Percentiles rank a stretch among this genome's conserved stretches.
Evolutionary conservation across 2,329 filamentous ascomycete genomes (phyloP).

Genomic region (Alternaria gaisen): DNA sequence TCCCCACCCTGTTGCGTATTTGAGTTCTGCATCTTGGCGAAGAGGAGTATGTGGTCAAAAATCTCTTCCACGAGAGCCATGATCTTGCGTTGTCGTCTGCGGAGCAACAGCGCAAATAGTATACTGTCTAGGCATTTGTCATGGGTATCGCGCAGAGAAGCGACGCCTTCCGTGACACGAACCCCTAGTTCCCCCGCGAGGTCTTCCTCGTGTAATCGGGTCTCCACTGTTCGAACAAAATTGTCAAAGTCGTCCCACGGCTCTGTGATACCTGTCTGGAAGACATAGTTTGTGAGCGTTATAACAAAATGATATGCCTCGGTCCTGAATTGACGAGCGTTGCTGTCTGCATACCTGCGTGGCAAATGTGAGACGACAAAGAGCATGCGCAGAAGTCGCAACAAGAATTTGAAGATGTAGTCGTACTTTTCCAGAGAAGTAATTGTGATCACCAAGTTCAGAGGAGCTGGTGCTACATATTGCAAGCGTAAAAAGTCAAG

Average conservation of each 20-base stretch:
- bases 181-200: conserved; percentile 58
- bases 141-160: conserved; percentile 73
- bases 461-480: conserved; percentile 77
- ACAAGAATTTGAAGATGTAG: conserved; percentile 78
- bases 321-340: conserved; percentile 65
- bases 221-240: conserved; percentile 71
- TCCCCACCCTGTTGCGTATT: conserved; percentile 33
- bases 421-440: conserved; percentile 81
- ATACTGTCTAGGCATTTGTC: conserved; percentile 78
- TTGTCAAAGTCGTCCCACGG: conserved; percentile 77
- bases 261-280: conserved; percentile 76
- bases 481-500: conserved; percentile 92
- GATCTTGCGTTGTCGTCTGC: conserved; percentile 77
- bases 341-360: conserved; percentile 31
- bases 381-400: conserved; percentile 80
- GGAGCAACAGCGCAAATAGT: conserved; percentile 75
- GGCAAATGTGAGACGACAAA: conserved; percentile 67
- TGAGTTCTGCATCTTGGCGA: conserved; percentile 54
- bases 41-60: conserved; percentile 75
- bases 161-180: conserved; percentile 66
- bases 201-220: conserved; percentile 59
- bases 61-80: conserved; percentile 79
- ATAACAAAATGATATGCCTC: conserved; percentile 84
- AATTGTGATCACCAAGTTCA: conserved; percentile 77
- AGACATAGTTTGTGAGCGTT: conserved; percentile 77